Evolutionary conservation across 345 rosid species (phyloP).

Genomic region (Noccaea caerulescens): DNA sequence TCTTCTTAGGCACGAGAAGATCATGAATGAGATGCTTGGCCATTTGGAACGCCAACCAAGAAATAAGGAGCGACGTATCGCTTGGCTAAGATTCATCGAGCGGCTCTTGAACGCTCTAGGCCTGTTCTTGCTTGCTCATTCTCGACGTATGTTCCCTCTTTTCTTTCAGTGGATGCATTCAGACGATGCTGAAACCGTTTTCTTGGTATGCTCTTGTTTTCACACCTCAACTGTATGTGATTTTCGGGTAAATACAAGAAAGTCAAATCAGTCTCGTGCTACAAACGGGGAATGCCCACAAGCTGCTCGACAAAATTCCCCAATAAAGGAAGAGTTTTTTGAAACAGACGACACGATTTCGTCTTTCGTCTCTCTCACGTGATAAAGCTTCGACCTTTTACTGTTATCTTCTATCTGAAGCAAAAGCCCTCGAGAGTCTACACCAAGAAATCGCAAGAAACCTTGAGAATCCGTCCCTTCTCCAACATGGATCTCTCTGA

Average conservation of each 20-base stretch:
- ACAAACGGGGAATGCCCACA: too few relatives aligned
- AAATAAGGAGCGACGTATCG: slow-evolving; percentile 62
- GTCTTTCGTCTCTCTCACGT: too few relatives aligned
- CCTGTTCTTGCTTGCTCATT: slow-evolving; percentile 76
- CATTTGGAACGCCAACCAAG: slow-evolving; percentile 93
- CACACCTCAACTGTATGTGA: not conserved
- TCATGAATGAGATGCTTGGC: slow-evolving; percentile 75
- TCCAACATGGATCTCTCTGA: not conserved
- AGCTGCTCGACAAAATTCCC: too few relatives aligned
- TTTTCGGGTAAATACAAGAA: too few relatives aligned
- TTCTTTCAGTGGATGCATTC: slow-evolving; percentile 88
- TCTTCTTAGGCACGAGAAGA: slow-evolving; percentile 64
- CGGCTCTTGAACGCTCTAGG: slow-evolving; percentile 66
- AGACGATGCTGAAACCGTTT: slow-evolving; percentile 76
- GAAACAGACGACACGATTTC: too few relatives aligned
- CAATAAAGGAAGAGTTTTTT: too few relatives aligned
- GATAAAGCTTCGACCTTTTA: too few relatives aligned
- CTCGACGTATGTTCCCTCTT: slow-evolving; percentile 76
- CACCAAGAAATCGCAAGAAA: too few relatives aligned
- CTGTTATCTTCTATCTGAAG: not conserved
- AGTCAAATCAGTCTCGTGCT: too few relatives aligned
- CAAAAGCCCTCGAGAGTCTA: too few relatives aligned
- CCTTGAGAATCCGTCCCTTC: not conserved
- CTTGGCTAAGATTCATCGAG: slow-evolving; percentile 72
- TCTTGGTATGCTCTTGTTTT: slow-evolving; percentile 60